Evolutionary conservation across 345 rosid genomes (phyloP).

Genomic region (Reutealis trisperma): DNA sequence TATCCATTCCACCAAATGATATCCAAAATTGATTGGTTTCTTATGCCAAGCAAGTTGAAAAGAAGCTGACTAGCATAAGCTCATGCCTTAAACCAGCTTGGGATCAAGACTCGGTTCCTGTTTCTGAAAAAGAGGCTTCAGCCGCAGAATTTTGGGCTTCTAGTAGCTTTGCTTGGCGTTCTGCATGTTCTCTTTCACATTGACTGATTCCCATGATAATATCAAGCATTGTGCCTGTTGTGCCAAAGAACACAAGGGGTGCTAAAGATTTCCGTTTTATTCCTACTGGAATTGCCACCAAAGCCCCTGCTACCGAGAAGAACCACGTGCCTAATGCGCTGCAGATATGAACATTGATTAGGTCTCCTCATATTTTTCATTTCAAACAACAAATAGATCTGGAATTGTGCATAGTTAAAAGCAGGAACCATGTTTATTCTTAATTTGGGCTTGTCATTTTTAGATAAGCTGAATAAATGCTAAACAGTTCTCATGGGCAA

Average conservation of each 20-base stretch:
- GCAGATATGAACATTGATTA: constrained; percentile 26
- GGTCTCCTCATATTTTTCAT: neutral
- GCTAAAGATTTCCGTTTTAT: constrained; percentile 84
- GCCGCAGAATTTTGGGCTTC: constrained; percentile 59
- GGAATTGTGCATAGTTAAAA: neutral
- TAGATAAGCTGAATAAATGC: neutral
- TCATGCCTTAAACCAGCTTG: neutral
- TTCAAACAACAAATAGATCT: neutral
- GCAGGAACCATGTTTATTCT: neutral
- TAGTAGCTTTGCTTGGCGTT: constrained; percentile 77
- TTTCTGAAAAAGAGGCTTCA: constrained; percentile 25
- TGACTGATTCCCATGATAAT: constrained; percentile 84
- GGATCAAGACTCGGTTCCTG: constrained; percentile 16
- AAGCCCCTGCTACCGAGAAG: constrained; percentile 81
- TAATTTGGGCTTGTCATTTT: neutral
- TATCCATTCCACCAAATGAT: neutral
- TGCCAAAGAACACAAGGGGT: constrained; percentile 93
- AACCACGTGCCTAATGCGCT: constrained; percentile 97
- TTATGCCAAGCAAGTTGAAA: neutral
- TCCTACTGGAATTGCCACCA: constrained; percentile 90
- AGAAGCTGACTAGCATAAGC: neutral
- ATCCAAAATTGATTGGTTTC: neutral
- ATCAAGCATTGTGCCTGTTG: constrained; percentile 96
- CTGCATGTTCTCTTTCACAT: constrained; percentile 97
- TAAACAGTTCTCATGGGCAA: neutral